Evolutionary conservation across 345 rosid genomes (phyloP).

Genomic region (Atalantia buxifolia): DNA sequence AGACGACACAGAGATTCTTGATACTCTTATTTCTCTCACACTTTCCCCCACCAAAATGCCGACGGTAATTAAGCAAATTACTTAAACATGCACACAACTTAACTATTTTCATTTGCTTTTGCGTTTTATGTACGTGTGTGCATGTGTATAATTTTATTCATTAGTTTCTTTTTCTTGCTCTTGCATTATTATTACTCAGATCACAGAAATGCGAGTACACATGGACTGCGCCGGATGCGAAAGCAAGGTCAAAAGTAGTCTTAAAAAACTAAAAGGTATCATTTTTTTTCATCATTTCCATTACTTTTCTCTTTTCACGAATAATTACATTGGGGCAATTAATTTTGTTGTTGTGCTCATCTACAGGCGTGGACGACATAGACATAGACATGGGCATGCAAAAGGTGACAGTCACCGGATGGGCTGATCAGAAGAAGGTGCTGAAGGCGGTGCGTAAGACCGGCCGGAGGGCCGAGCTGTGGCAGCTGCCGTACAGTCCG

Average conservation of each 20-base stretch:
- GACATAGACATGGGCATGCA: slow-evolving; percentile 69
- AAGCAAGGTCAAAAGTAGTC: slow-evolving; percentile 55
- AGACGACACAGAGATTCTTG: neutral
- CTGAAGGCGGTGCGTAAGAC: slow-evolving; percentile 66
- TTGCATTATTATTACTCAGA: slow-evolving; percentile 27
- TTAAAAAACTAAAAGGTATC: slow-evolving; percentile 62
- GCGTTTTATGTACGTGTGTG: no score
- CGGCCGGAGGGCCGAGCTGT: slow-evolving; percentile 80
- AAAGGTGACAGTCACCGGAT: slow-evolving; percentile 81
- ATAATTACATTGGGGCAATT: neutral
- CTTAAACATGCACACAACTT: neutral
- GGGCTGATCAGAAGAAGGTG: slow-evolving; percentile 78
- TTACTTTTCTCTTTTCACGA: neutral
- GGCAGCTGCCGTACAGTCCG: slow-evolving; percentile 77
- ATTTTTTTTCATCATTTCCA: neutral
- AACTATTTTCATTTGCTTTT: neutral
- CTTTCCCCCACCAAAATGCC: slow-evolving; percentile 3
- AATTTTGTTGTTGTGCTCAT: neutral
- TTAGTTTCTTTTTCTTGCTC: neutral
- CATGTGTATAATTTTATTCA: no score
- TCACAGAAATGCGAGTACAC: slow-evolving; percentile 79
- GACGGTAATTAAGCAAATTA: neutral
- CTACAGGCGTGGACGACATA: slow-evolving; percentile 61
- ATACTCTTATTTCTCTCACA: neutral
- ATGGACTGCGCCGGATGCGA: slow-evolving; percentile 89